Evolutionary conservation across 108 stramenopile genomes (phyloP), one percentile per base, ranked within the genome.

Genomic region (Pseudonitzschia multiseries): DNA sequence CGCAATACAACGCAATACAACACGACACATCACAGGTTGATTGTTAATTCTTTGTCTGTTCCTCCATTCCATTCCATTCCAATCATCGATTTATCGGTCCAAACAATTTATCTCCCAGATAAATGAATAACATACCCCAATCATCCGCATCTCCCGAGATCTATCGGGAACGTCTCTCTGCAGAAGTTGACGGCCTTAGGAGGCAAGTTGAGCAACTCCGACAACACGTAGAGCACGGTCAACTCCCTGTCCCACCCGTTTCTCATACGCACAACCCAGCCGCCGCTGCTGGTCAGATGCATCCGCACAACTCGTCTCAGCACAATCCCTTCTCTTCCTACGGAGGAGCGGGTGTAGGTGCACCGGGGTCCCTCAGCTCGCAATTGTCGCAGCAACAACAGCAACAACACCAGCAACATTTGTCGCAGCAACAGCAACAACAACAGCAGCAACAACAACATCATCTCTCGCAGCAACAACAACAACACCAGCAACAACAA

Each of bases 91-190:
- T 18, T 18, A 14, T 14, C 46, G 18, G 12, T 48, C 46, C 46
- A 48, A 14, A 18, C 12, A 48, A 2, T 48, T 48, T 48, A 8
- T 8, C 4, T 48, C 18, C 13, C 2, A 1, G 12, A 48, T 10
- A 14, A 1, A 48, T 48, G 46, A 48, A 10, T 10, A 48, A 48
- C 46, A 48, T 18, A 18, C 18, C 46, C 18, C 46, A 48, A 48
- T 14, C 4, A 14, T 48, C 46, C 46, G 18, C 2, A 18, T 48
- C 46, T 3, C 46, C 46, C 46, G 46, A 48, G 18, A 3, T 18
- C 46, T 56, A 56, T 56, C 54, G 54, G 54, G 24, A 56, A 20
- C 54, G 26, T 4, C 54, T 56, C 22, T 56, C 54, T 26, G 54
- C 54, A 2, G 54, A 56, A 56, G 54, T 56, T 9, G 54, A 56